A percentile compares a stretch with the other conserved stretches of the same genome.
These are phyloP conservation scores for Cyclocybe cylindracea DNA, from an alignment of 768 basidiomycete genomes.

Conservation along the genomic window DNA sequence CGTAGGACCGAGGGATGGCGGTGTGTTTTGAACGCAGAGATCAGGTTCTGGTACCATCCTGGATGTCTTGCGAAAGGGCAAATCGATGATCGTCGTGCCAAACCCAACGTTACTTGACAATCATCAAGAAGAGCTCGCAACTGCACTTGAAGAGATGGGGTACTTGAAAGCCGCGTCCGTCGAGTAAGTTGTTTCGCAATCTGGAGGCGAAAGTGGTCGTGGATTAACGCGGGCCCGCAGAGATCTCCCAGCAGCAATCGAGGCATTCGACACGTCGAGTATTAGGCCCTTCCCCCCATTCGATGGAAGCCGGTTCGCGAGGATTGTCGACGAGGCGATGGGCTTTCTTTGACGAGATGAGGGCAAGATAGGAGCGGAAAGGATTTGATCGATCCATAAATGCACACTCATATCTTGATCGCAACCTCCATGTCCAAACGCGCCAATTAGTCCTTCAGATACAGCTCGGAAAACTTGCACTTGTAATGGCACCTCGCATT, in stretches of 20 bases:
- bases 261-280: constrained; percentile 41
- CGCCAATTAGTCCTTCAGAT: background rate
- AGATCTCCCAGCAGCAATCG: constrained; percentile 55
- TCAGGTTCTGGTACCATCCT: constrained; percentile 94
- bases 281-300: constrained; percentile 66
- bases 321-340: constrained; percentile 77
- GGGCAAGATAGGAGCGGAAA: constrained; percentile 6
- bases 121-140: constrained; percentile 89
- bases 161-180: constrained; percentile 60
- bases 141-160: constrained; percentile 56
- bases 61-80: constrained; percentile 75
- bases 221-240: constrained; percentile 29
- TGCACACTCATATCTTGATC: background rate
- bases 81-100: constrained; percentile 84
- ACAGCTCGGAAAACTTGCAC: background rate
- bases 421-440: no score
- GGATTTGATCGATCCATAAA: constrained; percentile 1
- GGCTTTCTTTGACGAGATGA: constrained; percentile 50
- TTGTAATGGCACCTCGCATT: constrained; percentile 28
- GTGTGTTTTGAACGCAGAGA: background rate
- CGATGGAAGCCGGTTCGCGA: constrained; percentile 66
- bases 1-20: background rate
- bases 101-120: constrained; percentile 89
- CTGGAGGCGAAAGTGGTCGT: background rate
- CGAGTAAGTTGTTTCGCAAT: constrained; percentile 45